phyloP scores from a whole-genome alignment of 495 filamentous ascomycete genomes.

The Halenospora varia region DNA sequence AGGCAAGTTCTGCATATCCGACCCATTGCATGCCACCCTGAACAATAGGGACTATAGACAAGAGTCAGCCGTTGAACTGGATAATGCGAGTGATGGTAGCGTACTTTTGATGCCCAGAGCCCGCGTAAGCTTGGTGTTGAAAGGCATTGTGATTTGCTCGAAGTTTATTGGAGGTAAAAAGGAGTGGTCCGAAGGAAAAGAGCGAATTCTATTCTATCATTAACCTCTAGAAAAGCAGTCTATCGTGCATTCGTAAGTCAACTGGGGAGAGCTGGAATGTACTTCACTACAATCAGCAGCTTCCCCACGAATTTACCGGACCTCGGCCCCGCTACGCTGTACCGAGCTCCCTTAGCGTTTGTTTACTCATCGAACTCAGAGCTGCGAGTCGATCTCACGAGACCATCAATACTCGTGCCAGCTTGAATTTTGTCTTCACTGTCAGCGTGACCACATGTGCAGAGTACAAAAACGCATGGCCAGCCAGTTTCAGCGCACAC shows the following conservation, averaged over 20 bases:
- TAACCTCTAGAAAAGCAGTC: not conserved
- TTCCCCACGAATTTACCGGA: slow-evolving; percentile 2
- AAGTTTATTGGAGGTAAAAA: not conserved
- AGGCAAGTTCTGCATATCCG: slow-evolving; percentile 86
- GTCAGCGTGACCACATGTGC: not conserved
- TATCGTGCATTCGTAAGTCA: not conserved
- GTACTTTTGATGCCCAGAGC: slow-evolving; percentile 82
- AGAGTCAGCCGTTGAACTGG: slow-evolving; percentile 14
- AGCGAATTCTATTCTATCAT: slow-evolving; percentile 11
- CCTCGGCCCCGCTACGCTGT: not conserved
- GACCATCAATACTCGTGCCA: too few species aligned
- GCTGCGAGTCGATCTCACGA: not conserved
- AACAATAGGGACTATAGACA: slow-evolving; percentile 75
- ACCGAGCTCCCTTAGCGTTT: not conserved
- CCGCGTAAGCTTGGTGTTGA: slow-evolving; percentile 86
- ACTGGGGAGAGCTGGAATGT: not conserved
- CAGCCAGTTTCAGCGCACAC: not conserved
- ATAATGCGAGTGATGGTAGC: not conserved
- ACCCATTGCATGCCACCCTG: slow-evolving; percentile 91
- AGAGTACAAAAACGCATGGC: not conserved
- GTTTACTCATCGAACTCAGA: not conserved
- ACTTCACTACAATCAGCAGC: not conserved
- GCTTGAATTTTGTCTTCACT: not conserved
- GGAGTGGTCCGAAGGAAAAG: not conserved
- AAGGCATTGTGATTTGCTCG: slow-evolving; percentile 61